phyloP scores from a whole-genome alignment of 768 basidiomycete species.

The Boletus pseudo-olivaceus region DNA sequence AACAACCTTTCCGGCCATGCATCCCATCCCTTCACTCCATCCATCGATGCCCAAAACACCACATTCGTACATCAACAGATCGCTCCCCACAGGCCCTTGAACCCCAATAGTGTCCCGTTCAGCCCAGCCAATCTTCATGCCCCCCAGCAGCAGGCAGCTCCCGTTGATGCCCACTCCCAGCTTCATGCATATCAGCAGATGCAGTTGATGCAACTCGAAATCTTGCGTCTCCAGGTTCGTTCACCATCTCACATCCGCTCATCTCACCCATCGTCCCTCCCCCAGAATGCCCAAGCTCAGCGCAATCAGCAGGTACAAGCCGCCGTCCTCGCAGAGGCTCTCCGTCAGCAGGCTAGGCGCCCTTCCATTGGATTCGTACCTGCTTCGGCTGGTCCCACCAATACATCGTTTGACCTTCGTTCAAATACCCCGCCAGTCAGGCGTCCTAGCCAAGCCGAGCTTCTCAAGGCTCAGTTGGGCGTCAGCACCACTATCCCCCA shows the following conservation, averaged over 20 bases:
- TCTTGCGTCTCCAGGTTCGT: conserved; percentile 74
- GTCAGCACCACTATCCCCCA: conserved; percentile 25
- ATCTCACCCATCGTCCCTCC: conserved; percentile 10
- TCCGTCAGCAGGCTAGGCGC: conserved; percentile 46
- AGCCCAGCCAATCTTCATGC: conserved; percentile 39
- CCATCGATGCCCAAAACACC: conserved; percentile 66
- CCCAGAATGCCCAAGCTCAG: conserved; percentile 65
- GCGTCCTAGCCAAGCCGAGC: conserved; percentile 66
- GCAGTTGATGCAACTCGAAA: conserved; percentile 84
- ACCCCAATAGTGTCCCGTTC: conserved; percentile 50
- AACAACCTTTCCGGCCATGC: conserved; percentile 31
- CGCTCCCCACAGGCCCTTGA: conserved; percentile 47
- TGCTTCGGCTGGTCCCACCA: conserved; percentile 70
- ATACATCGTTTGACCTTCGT: conserved; percentile 61
- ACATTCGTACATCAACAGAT: conserved; percentile 64
- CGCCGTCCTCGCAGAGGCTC: conserved; percentile 60
- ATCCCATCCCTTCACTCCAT: conserved; percentile 63
- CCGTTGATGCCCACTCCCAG: conserved; percentile 50
- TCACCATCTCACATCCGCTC: background rate
- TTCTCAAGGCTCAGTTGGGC: conserved; percentile 58
- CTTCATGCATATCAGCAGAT: conserved; percentile 64
- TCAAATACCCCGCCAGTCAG: conserved; percentile 58
- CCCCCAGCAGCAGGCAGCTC: conserved; percentile 37
- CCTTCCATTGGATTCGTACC: conserved; percentile 38
- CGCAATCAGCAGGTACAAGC: conserved; percentile 59